Evolutionary conservation across 148 eudicot species (phyloP), one percentile per base, ranked within the genome.

Genomic region (Pharnaceum exiguum): DNA sequence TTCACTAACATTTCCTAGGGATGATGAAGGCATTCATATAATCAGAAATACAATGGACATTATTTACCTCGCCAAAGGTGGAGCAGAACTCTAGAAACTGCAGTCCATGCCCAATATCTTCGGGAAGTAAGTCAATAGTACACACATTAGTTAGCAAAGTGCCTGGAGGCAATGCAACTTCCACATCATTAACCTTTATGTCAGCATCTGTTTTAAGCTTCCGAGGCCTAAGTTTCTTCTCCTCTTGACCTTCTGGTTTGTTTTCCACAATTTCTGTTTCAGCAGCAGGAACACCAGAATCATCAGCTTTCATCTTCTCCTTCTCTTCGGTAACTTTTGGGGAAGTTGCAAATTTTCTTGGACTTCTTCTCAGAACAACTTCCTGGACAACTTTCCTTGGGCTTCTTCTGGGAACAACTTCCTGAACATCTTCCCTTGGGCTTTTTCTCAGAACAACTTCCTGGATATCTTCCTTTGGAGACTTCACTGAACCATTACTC

Each of bases 31-130:
- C 4, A 2, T 16, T 44, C 4, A 53, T n/a, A n/a, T 4, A 24
- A 23, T 40, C 29, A 25, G n/a, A 67, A 23, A 17, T 4, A 13
- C 5, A 0, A 5, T 57, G 17, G 2, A 12, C 10, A 26, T 31
- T 11, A 63, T 61, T 74, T 77, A 78, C 98, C 99, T 85, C 78
- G 18, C 82, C 83, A 75, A 93, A 93, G 46, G 80, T 71, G 48
- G 86, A 66, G 77, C 95, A 90, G 47, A 90, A 90, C 69, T 90
- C 93, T 48, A 87, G 44, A 55, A 87, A 84, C 40, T 90, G 95
- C 72, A 90, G 69, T 13, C 80, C 90, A 67, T 88, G 75, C 13
- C 99, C 99, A 62, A 57, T 77, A 49, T 83, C 96, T 61, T 82
- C 78, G 30, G 83, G 76, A 32, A 40, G 71, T 40, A 93, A 57